Evolutionary conservation across 2,329 filamentous ascomycete species (phyloP).

Genomic region (Stylonectria norvegica): DNA sequence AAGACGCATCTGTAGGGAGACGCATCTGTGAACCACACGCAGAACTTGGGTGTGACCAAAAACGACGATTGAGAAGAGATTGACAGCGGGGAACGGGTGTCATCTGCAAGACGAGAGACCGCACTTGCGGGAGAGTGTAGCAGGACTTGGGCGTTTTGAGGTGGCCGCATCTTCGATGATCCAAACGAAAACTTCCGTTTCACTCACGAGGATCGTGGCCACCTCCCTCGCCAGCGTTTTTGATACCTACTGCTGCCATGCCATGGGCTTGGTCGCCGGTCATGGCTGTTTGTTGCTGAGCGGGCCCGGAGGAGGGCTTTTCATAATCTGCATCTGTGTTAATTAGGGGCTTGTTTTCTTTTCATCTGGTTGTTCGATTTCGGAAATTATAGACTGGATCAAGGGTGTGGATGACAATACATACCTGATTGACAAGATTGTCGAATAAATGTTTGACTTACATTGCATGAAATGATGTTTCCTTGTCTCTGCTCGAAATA

Average conservation of each 20-base stretch:
- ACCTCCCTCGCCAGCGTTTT: slow-evolving; percentile 11
- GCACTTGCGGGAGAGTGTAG: slow-evolving; percentile 14
- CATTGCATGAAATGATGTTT: too few relatives aligned
- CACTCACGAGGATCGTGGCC: background rate
- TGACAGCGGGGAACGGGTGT: slow-evolving; percentile 5
- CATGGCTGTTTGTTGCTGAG: slow-evolving; percentile 19
- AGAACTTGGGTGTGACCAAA: background rate
- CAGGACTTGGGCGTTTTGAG: slow-evolving; percentile 16
- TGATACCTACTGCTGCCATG: slow-evolving; percentile 17
- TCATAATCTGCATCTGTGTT: slow-evolving; percentile 25
- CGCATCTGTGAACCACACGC: background rate
- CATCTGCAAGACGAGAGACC: slow-evolving; percentile 9
- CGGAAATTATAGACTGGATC: slow-evolving; percentile 19
- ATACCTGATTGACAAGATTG: slow-evolving; percentile 17
- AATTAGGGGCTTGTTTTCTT: slow-evolving; percentile 26
- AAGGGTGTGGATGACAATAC: slow-evolving; percentile 17
- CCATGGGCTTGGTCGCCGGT: slow-evolving; percentile 17
- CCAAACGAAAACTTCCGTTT: slow-evolving; percentile 13
- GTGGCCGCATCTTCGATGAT: background rate
- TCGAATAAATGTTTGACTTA: slow-evolving; percentile 11
- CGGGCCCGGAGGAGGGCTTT: slow-evolving; percentile 18
- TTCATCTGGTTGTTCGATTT: slow-evolving; percentile 11
- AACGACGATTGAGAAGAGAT: background rate
- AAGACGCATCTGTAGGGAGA: slow-evolving; percentile 30
- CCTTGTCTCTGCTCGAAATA: too few relatives aligned